These are phyloP conservation scores for Trichoderma orchidacearum DNA, from an alignment of 495 filamentous ascomycete genomes.

Conservation along the genomic window DNA sequence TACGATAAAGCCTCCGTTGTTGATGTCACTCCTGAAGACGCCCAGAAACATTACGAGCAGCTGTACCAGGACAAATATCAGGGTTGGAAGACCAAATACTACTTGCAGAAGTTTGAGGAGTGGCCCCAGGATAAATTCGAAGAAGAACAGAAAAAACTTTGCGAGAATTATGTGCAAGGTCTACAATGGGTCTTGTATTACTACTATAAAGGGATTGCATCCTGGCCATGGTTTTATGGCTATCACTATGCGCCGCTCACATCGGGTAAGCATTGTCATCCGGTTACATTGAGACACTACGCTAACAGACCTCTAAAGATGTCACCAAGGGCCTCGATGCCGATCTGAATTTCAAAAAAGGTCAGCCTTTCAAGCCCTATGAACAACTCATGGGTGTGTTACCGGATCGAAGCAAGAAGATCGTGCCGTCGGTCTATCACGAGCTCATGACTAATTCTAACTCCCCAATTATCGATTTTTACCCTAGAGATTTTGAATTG, in stretches of 20 bases:
- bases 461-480: conserved; percentile 98
- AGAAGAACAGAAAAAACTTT: conserved; percentile 64
- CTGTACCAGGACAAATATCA: conserved; percentile 80
- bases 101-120: conserved; percentile 65
- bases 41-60: conserved; percentile 57
- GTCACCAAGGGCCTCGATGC: conserved; percentile 79
- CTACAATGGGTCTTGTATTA: conserved; percentile 98
- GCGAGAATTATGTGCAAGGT: conserved; percentile 95
- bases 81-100: conserved; percentile 89
- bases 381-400: conserved; percentile 98
- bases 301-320: conserved; percentile 35
- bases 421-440: conserved; percentile 79
- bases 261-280: conserved; percentile 39
- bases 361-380: conserved; percentile 85
- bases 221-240: conserved; percentile 95
- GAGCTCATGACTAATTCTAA: conserved; percentile 79
- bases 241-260: conserved; percentile 99
- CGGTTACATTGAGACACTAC: neutral
- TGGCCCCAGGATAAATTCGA: conserved; percentile 73
- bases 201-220: conserved; percentile 93
- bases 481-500: conserved; percentile 91
- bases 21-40: conserved; percentile 67
- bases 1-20: conserved; percentile 83
- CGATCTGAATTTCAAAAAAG: conserved; percentile 81
- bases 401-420: conserved; percentile 92